Conservation (phyloP, 2,329 filamentous ascomycete genomes). For the Pestalotiopsis sp. region DNA sequence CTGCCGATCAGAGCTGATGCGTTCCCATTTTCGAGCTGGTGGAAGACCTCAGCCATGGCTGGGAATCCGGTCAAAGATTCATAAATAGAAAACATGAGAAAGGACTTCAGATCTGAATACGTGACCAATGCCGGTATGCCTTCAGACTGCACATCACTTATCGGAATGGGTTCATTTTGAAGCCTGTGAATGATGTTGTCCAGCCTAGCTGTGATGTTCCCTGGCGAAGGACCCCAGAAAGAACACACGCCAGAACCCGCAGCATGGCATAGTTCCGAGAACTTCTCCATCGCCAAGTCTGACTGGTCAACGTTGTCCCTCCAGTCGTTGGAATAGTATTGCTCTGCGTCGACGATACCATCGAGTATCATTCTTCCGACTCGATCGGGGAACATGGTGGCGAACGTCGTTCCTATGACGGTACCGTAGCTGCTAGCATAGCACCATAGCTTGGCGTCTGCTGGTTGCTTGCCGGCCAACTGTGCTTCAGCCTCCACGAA, state of each 20-base stretch:
- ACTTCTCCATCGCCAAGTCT: constrained; percentile 46
- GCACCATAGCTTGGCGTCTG: constrained; percentile 30
- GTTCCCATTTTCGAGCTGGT: constrained; percentile 29
- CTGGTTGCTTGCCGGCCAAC: constrained; percentile 20
- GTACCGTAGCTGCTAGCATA: constrained; percentile 39
- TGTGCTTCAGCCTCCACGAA: constrained; percentile 32
- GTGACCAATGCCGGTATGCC: constrained; percentile 26
- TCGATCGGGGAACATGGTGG: constrained; percentile 44
- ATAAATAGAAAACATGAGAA: constrained; percentile 27
- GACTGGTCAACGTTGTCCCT: constrained; percentile 43
- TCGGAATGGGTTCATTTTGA: constrained; percentile 26
- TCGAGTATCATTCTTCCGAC: constrained; percentile 44
- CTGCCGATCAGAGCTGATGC: constrained; percentile 27
- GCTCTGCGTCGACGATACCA: constrained; percentile 38
- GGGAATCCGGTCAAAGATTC: constrained; percentile 25
- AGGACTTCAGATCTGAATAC: constrained; percentile 31
- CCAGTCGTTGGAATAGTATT: constrained; percentile 45
- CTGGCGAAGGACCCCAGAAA: constrained; percentile 34
- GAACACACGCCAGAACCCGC: constrained; percentile 44
- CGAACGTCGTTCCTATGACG: constrained; percentile 40
- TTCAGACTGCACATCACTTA: constrained; percentile 21
- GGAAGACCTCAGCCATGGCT: constrained; percentile 27
- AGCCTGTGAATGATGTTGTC: constrained; percentile 28
- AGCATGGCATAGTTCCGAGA: constrained; percentile 50
- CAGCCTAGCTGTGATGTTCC: constrained; percentile 27